Evolutionary conservation across 2,329 filamentous ascomycete genomes (phyloP).

Genomic region (Cladosporium austrohemisphaericum): DNA sequence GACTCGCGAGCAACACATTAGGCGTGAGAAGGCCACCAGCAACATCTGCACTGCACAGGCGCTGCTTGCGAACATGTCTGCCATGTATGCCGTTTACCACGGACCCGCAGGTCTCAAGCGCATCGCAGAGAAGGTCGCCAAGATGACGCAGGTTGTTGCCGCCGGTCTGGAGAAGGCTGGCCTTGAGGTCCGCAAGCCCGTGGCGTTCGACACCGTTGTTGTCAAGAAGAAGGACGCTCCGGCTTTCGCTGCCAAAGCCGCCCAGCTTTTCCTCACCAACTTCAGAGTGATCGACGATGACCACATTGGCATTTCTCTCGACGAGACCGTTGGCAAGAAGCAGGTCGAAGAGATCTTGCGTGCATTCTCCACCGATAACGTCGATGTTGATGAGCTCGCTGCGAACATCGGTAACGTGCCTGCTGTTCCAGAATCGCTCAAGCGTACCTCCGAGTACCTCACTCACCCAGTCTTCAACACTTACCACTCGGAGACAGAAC

Average conservation of each 20-base stretch:
- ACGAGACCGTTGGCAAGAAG: conserved; percentile 64
- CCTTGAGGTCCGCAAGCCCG: conserved; percentile 41
- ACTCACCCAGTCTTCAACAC: conserved; percentile 93
- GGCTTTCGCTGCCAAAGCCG: conserved; percentile 49
- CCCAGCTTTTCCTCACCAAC: conserved; percentile 54
- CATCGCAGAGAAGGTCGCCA: conserved; percentile 75
- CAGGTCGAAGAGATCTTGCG: conserved; percentile 57
- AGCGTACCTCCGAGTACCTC: conserved; percentile 70
- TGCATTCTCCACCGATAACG: conserved; percentile 49
- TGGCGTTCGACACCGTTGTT: conserved; percentile 72
- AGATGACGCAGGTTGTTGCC: conserved; percentile 62
- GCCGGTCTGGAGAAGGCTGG: conserved; percentile 51
- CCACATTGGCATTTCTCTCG: conserved; percentile 69
- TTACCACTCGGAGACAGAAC: conserved; percentile 90
- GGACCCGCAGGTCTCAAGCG: conserved; percentile 76
- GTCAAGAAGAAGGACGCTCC: conserved; percentile 51
- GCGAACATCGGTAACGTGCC: conserved; percentile 27
- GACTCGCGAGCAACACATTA: conserved; percentile 93
- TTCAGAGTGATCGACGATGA: conserved; percentile 60
- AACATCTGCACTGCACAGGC: conserved; percentile 97
- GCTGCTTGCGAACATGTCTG: conserved; percentile 89
- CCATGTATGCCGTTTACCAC: conserved; percentile 92
- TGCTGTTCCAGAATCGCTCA: conserved; percentile 56
- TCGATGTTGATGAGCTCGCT: conserved; percentile 33
- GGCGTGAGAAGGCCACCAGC: conserved; percentile 93